A percentile compares a stretch with the other conserved stretches of the same genome.
These are phyloP conservation scores for Chalaropsis ovoidea DNA, from an alignment of 2,329 filamentous ascomycete genomes.

Conservation along the genomic window DNA sequence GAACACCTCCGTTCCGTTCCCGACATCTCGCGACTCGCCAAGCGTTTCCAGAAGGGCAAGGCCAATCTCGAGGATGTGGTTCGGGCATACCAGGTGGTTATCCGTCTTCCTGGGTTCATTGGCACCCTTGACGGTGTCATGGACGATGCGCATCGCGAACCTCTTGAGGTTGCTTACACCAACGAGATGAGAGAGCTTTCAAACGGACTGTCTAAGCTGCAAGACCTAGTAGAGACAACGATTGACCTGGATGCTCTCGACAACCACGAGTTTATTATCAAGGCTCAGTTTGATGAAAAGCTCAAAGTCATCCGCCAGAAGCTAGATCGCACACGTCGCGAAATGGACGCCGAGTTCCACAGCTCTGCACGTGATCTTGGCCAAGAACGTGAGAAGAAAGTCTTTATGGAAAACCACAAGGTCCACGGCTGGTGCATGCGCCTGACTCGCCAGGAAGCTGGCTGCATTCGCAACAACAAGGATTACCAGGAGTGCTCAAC, in stretches of 20 bases:
- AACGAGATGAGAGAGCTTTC: slow-evolving; percentile 66
- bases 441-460: slow-evolving; percentile 79
- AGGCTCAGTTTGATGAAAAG: slow-evolving; percentile 89
- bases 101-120: slow-evolving; percentile 81
- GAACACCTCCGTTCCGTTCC: slow-evolving; percentile 88
- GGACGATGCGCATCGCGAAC: slow-evolving; percentile 85
- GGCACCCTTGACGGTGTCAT: slow-evolving; percentile 84
- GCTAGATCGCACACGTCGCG: slow-evolving; percentile 69
- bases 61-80: slow-evolving; percentile 95
- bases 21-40: slow-evolving; percentile 84
- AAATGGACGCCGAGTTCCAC: slow-evolving; percentile 75
- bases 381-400: slow-evolving; percentile 95
- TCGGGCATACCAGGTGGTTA: slow-evolving; percentile 85
- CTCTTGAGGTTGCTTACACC: slow-evolving; percentile 79
- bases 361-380: slow-evolving; percentile 68
- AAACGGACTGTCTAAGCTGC: slow-evolving; percentile 70
- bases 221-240: slow-evolving; percentile 98
- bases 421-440: slow-evolving; percentile 96
- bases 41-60: slow-evolving; percentile 84
- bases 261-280: slow-evolving; percentile 97
- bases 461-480: slow-evolving; percentile 83
- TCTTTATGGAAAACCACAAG: slow-evolving; percentile 92
- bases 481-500: slow-evolving; percentile 91
- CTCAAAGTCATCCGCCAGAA: slow-evolving; percentile 82
- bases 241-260: slow-evolving; percentile 92